Conservation (phyloP, 2,329 filamentous ascomycete genomes). For the Ophiostoma himal-ulmi region DNA sequence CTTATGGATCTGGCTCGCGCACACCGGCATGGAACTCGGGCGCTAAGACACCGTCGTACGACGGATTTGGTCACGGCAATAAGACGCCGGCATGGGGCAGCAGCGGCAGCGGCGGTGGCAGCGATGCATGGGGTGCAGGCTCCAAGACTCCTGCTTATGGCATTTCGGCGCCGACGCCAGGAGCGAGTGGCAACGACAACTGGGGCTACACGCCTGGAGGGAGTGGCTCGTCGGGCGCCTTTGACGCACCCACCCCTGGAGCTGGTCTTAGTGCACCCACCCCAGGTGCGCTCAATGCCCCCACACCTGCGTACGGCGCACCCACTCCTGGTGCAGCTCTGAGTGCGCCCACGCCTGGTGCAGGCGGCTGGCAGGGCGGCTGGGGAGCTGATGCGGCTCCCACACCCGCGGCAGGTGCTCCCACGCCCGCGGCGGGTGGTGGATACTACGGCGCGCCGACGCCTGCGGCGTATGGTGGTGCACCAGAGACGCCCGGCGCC, state of each 20-base stretch:
- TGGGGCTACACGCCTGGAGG: constrained; percentile 23
- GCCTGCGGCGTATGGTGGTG: constrained; percentile 54
- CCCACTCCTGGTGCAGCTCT: constrained; percentile 53
- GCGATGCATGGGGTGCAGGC: constrained; percentile 36
- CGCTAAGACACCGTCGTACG: constrained; percentile 62
- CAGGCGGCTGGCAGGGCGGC: constrained; percentile 53
- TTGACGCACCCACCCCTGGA: constrained; percentile 66
- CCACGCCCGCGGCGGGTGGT: constrained; percentile 61
- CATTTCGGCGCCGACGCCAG: constrained; percentile 52
- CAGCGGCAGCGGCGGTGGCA: constrained; percentile 27
- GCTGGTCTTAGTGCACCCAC: constrained; percentile 55
- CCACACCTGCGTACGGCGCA: constrained; percentile 59
- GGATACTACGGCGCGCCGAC: constrained; percentile 55
- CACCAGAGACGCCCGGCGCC: constrained; percentile 57
- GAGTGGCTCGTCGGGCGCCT: constrained; percentile 33
- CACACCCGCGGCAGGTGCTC: constrained; percentile 59
- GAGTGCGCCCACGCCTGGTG: constrained; percentile 64
- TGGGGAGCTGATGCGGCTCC: constrained; percentile 60
- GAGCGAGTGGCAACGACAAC: constrained; percentile 37
- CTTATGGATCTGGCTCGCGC: constrained; percentile 67
- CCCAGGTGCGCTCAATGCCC: constrained; percentile 58
- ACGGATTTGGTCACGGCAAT: constrained; percentile 61
- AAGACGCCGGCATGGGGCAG: constrained; percentile 58
- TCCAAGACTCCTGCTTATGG: constrained; percentile 75
- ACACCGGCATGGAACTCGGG: constrained; percentile 76